Conservation (phyloP, 495 filamentous ascomycete species). For the Podospora appendiculata region DNA sequence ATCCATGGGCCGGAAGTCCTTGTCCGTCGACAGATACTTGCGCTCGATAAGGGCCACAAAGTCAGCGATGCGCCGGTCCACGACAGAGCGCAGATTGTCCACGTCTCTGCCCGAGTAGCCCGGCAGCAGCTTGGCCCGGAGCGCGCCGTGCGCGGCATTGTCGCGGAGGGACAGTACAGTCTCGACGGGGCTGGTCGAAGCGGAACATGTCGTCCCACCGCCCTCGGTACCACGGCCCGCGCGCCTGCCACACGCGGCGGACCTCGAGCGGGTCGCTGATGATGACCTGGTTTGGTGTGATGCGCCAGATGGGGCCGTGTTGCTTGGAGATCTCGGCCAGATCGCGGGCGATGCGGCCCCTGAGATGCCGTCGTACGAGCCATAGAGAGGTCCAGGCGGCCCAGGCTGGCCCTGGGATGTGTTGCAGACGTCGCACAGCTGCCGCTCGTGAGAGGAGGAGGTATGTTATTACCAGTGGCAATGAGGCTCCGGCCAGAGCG, state of each 20-base stretch:
- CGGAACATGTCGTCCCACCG: conserved; percentile 33
- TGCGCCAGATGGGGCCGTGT: conserved; percentile 9
- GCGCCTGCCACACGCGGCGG: conserved; percentile 26
- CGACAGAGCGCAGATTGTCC: conserved; percentile 2
- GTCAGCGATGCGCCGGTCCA: conserved; percentile 35
- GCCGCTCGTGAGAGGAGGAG: background rate
- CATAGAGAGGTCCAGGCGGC: conserved; percentile 6
- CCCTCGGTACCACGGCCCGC: conserved; percentile 23
- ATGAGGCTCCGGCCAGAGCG: background rate
- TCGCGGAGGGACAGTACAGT: conserved; percentile 12
- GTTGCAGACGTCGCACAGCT: conserved; percentile 1
- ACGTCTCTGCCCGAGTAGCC: conserved; percentile 12
- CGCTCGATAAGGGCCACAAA: conserved; percentile 32
- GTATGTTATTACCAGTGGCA: conserved; percentile 2
- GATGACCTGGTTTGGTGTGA: conserved; percentile 30
- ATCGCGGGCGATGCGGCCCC: background rate
- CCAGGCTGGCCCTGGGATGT: conserved; percentile 5
- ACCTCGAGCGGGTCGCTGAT: conserved; percentile 33
- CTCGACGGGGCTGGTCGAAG: conserved; percentile 7
- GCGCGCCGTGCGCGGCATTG: conserved; percentile 9
- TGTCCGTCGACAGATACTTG: conserved; percentile 27
- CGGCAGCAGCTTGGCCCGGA: conserved; percentile 8
- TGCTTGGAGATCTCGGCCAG: conserved; percentile 2
- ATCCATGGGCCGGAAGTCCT: conserved; percentile 26
- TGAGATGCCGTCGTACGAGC: conserved; percentile 3